These are phyloP conservation scores for Epichloe aotearoae DNA, from an alignment of 2,329 filamentous ascomycete genomes.

Conservation along the genomic window DNA sequence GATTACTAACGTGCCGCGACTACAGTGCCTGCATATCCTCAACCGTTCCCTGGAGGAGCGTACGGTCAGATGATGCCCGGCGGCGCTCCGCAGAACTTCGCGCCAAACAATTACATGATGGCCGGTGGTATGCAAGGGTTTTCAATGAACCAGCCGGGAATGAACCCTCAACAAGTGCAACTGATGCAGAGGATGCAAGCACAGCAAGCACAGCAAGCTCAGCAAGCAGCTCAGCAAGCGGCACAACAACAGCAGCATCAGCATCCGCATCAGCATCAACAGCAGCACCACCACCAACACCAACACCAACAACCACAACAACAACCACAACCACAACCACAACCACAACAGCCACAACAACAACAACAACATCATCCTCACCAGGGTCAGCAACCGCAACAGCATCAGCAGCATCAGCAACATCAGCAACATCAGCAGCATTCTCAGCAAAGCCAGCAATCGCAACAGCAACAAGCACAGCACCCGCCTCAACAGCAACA, in stretches of 20 bases:
- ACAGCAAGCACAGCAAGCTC: conserved; percentile 16
- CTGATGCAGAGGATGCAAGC: conserved; percentile 31
- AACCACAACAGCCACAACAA: not conserved
- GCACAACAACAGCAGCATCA: conserved; percentile 21
- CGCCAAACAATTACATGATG: conserved; percentile 35
- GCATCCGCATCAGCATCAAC: conserved; percentile 17
- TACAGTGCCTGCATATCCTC: conserved; percentile 43
- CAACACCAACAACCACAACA: conserved; percentile 16
- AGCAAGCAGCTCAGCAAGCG: conserved; percentile 10
- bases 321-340: conserved; percentile 13
- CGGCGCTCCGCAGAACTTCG: conserved; percentile 39
- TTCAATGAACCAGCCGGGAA: conserved; percentile 38
- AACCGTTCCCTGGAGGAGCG: conserved; percentile 43
- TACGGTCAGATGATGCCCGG: conserved; percentile 41
- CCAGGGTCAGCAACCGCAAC: conserved; percentile 15
- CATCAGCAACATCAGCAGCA: conserved; percentile 17
- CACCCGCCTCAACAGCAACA: conserved; percentile 8
- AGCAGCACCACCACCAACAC: conserved; percentile 16
- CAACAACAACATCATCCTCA: conserved; percentile 22
- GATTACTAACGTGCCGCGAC: conserved; percentile 6
- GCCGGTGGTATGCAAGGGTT: conserved; percentile 38
- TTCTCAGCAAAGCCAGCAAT: conserved; percentile 17
- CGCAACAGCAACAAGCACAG: conserved; percentile 12
- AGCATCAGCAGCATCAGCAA: conserved; percentile 16
- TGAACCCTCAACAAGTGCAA: conserved; percentile 33